Evolutionary conservation across 805 yeast species (phyloP).

Genomic region (Ogataea pini): DNA sequence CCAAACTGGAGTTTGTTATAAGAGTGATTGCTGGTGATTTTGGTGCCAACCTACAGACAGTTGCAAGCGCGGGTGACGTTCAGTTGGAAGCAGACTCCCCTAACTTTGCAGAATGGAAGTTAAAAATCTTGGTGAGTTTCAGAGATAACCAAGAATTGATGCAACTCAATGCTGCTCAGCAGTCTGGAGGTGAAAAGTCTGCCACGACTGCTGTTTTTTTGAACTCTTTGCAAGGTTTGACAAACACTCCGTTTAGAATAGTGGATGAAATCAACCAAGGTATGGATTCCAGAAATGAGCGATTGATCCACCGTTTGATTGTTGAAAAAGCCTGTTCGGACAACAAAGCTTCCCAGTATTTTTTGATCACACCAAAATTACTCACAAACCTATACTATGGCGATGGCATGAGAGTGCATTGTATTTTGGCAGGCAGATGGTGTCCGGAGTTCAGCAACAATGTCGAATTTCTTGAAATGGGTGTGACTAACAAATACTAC

Average conservation of each 20-base stretch:
- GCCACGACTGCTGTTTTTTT: conserved; percentile 90
- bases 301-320: conserved; percentile 79
- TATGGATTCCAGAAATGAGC: conserved; percentile 93
- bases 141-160: conserved; percentile 73
- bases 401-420: conserved; percentile 78
- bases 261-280: conserved; percentile 99
- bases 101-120: conserved; percentile 72
- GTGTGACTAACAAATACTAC: conserved; percentile 29
- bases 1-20: conserved; percentile 55
- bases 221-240: conserved; percentile 85
- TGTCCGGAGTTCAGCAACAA: conserved; percentile 25
- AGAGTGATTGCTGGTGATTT: conserved; percentile 62
- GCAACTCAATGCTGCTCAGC: conserved; percentile 79
- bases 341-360: conserved; percentile 64
- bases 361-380: conserved; percentile 89
- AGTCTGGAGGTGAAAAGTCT: conserved; percentile 97
- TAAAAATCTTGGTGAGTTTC: conserved; percentile 83
- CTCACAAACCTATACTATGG: conserved; percentile 77
- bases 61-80: conserved; percentile 89
- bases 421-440: conserved; percentile 63
- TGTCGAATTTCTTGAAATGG: conserved; percentile 32
- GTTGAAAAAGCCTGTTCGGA: conserved; percentile 76
- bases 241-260: conserved; percentile 88
- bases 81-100: conserved; percentile 51
- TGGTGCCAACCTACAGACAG: conserved; percentile 61